Conservation (phyloP, 495 filamentous ascomycete species). For the Hypoxylon lienhwacheense region DNA sequence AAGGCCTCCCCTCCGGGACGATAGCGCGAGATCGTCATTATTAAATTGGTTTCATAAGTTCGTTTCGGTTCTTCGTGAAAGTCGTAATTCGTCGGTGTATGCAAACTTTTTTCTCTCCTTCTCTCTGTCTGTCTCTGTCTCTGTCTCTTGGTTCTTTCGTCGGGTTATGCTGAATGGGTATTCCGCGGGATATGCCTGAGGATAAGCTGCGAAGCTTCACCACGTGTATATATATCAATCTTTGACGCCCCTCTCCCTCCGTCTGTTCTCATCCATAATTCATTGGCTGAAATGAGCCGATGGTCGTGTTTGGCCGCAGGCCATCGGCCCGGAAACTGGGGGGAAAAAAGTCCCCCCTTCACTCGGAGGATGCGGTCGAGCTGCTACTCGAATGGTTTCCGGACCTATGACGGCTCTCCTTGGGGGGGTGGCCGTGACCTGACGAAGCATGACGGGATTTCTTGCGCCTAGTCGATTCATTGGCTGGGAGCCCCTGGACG, state of each 20-base stretch:
- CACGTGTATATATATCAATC: conserved; percentile 50
- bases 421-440: conserved; percentile 42
- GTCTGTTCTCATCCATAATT: conserved; percentile 30
- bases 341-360: conserved; percentile 28
- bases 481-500: conserved; percentile 80
- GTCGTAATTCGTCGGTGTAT: conserved; percentile 38
- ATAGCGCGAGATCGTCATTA: conserved; percentile 21
- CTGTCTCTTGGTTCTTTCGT: conserved; percentile 30
- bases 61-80: conserved; percentile 31
- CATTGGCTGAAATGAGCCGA: conserved; percentile 35
- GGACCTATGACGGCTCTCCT: conserved; percentile 48
- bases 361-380: conserved; percentile 59
- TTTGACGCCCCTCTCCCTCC: conserved; percentile 36
- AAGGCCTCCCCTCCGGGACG: conserved; percentile 3
- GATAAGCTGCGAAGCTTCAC: conserved; percentile 54
- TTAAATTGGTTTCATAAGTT: conserved; percentile 32
- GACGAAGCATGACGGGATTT: conserved; percentile 51
- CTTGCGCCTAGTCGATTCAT: conserved; percentile 53
- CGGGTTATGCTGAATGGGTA: conserved; percentile 38
- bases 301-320: conserved; percentile 20
- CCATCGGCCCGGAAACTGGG: conserved; percentile 13
- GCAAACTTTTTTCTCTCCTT: conserved; percentile 42
- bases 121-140: conserved; percentile 20
- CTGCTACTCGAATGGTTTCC: conserved; percentile 59
- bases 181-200: conserved; percentile 40